Conservation (phyloP, 257 asterid species). For the Mitragyna speciosa region DNA sequence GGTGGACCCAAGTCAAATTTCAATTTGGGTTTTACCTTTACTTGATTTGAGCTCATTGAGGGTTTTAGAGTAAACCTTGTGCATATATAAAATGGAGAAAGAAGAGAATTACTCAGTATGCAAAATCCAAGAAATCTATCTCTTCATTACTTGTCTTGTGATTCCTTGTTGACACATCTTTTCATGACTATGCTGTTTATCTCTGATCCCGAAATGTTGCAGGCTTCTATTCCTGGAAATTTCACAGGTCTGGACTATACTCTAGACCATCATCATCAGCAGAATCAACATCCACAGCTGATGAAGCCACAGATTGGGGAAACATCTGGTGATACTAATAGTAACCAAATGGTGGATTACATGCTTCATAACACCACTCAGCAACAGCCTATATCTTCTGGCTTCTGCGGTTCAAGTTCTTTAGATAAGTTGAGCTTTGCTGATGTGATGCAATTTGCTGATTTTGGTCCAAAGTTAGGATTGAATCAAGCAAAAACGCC, state of each 20-base stretch:
- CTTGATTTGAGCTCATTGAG: constrained; percentile 32
- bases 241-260: constrained; percentile 41
- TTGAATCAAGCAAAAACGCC: constrained; percentile 44
- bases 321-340: constrained; percentile 29
- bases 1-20: constrained; percentile 46
- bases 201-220: constrained; percentile 38
- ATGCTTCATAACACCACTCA: constrained; percentile 47
- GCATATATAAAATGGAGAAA: constrained; percentile 53
- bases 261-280: constrained; percentile 23
- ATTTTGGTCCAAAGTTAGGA: constrained; percentile 68
- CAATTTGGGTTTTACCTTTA: constrained; percentile 21
- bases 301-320: constrained; percentile 36
- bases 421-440: constrained; percentile 80
- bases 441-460: constrained; percentile 90
- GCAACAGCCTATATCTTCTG: constrained; percentile 22
- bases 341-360: constrained; percentile 55
- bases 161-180: constrained; percentile 10
- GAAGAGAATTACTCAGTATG: constrained; percentile 62
- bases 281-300: constrained; percentile 23
- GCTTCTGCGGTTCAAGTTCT: constrained; percentile 46
- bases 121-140: constrained; percentile 10
- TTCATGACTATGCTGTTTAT: constrained; percentile 39
- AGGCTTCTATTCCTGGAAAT: constrained; percentile 41
- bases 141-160: constrained; percentile 11
- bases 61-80: constrained; percentile 27